phyloP scores from a whole-genome alignment of 2,329 filamentous ascomycete species.

The Fusarium burgessii region DNA sequence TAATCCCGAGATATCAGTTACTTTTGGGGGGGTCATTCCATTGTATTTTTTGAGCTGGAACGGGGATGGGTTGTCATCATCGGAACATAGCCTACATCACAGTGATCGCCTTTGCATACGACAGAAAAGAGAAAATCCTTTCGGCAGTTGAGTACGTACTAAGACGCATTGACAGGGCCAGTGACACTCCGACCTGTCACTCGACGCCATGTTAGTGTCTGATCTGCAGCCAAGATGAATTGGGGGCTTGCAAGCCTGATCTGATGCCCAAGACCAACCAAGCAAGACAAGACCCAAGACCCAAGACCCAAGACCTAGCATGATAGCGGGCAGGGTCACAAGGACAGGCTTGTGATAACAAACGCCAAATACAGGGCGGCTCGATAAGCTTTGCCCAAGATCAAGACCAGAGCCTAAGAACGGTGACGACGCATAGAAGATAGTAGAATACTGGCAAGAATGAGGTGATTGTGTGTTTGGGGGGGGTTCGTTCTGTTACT shows the following conservation, averaged over 20 bases:
- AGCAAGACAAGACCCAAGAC: background rate
- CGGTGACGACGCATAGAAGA: constrained; percentile 18
- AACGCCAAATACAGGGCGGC: background rate
- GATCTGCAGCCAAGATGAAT: constrained; percentile 13
- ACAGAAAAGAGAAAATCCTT: background rate
- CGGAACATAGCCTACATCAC: background rate
- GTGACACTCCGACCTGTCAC: background rate
- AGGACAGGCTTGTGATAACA: constrained; percentile 20
- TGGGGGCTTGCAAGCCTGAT: constrained; percentile 16
- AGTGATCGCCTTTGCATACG: constrained; percentile 1
- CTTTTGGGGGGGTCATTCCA: background rate
- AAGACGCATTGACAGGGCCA: background rate
- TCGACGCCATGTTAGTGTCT: background rate
- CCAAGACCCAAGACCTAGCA: background rate
- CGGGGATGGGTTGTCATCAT: background rate
- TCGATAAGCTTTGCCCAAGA: constrained; percentile 29
- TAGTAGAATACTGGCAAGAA: background rate
- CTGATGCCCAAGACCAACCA: constrained; percentile 1
- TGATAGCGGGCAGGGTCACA: constrained; percentile 13
- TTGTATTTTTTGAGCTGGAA: no score
- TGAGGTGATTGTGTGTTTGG: background rate
- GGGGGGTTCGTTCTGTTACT: background rate
- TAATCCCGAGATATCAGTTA: background rate
- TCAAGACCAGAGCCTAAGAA: constrained; percentile 4
- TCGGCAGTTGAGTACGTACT: constrained; percentile 29